A percentile compares a stretch with the other conserved stretches of the same genome.
Conservation (phyloP, 2,329 filamentous ascomycete species). For the Aurifilum marmelostoma region DNA sequence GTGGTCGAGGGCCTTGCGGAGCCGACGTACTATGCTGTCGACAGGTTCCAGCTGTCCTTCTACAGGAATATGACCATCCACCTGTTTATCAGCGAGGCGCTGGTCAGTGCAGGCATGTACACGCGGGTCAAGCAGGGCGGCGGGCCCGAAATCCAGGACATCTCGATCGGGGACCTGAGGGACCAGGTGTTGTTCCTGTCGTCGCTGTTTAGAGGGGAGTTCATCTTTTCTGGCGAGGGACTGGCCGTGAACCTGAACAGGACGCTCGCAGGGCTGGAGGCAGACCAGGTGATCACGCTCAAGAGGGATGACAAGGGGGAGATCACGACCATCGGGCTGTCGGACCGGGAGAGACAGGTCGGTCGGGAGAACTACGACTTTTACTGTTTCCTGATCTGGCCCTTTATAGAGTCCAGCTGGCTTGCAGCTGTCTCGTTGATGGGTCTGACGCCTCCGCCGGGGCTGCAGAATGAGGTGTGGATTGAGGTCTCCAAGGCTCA, state of each 20-base stretch:
- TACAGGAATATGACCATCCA: conserved; percentile 99
- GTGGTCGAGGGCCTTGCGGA: conserved; percentile 79
- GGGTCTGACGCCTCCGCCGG: conserved; percentile 75
- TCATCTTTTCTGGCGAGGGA: conserved; percentile 92
- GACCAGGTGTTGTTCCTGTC: conserved; percentile 88
- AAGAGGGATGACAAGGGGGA: conserved; percentile 58
- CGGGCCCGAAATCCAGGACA: conserved; percentile 78
- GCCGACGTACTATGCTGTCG: conserved; percentile 91
- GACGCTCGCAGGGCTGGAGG: conserved; percentile 76
- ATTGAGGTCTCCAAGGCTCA: conserved; percentile 78
- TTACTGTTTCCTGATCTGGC: conserved; percentile 98
- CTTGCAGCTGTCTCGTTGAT: conserved; percentile 86
- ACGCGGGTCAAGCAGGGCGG: conserved; percentile 88
- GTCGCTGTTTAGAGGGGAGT: conserved; percentile 91
- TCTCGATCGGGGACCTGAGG: conserved; percentile 72
- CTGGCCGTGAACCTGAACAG: conserved; percentile 78
- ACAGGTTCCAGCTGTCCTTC: conserved; percentile 95
- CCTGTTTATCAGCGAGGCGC: conserved; percentile 89
- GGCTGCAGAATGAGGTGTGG: conserved; percentile 69
- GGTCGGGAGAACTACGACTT: conserved; percentile 97
- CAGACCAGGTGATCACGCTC: conserved; percentile 75
- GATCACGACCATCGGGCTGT: conserved; percentile 72
- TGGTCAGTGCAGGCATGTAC: conserved; percentile 91
- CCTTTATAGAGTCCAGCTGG: conserved; percentile 95
- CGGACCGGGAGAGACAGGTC: conserved; percentile 71